Base-by-base conservation (phyloP, 176 grass and related monocot genomes). In the Microstegium vimineum region DNA sequence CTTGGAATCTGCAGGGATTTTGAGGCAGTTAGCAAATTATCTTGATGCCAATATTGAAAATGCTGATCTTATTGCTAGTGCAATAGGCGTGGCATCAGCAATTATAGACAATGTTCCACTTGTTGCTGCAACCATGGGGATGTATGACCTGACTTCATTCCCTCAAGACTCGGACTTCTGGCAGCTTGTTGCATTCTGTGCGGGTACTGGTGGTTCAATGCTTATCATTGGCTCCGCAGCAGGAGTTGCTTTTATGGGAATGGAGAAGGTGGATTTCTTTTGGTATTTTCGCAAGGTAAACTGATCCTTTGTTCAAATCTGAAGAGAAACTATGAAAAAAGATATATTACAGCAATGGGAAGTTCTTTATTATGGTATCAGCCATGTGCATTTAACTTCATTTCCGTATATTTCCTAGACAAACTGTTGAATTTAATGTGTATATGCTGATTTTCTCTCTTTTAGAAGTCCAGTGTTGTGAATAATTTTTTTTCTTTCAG, bases 181-280 rank as follows among this genome's bases (percentile, higher is more conserved):
- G 95, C 90, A 93, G 84, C 91, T 98, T 49, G 22, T 98, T 87
- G 95, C 95, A 4, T 94, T 94, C 78, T 98, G 95, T 82, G 95
- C 95, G 40, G 95, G 95, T 75, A 94, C 92, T 14, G 95, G 95
- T 25, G 95, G 95, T 45, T 98, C 95, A 13, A 98, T 98, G 95
- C 90, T 98, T 80, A 91, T 98, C 62, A 98, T 98, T 78, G 95
- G 95, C 64, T 98, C 92, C 66, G 95, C 95, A 64, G 92, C 95
- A 76, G 95, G 95, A 45, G 95, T 98, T 66, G 95, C 92, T 75
- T 98, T 94, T 77, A 98, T 98, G 95, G 95, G 92, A 83, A 90
- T 98, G 84, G 95, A 98, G 81, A 98, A 93, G 80, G 91, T 98
- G 73, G 90, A 98, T 90, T 98, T 98, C 90, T 95, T 98, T 91